phyloP scores from a whole-genome alignment of 73 alveolate species.

The Uronychia setigera region DNA sequence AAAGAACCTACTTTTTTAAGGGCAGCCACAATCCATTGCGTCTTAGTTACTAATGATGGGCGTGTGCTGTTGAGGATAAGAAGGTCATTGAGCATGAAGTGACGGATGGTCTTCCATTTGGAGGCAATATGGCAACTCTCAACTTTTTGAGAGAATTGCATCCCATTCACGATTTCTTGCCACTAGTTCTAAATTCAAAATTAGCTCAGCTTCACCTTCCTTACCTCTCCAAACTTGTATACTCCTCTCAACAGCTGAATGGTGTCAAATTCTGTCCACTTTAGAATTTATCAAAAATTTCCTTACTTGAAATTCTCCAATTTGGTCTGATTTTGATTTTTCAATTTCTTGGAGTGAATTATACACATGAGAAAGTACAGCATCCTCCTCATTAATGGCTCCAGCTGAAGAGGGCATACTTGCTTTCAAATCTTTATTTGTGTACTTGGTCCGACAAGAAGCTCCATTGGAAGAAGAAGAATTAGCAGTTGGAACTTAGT shows the following conservation, averaged over 20 bases:
- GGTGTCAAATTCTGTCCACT: not conserved
- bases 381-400: not conserved
- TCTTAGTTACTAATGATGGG: not conserved
- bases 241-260: not conserved
- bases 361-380: not conserved
- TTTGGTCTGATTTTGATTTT: not conserved
- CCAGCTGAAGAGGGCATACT: no score
- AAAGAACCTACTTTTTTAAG: not conserved
- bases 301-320: not conserved
- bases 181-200: not conserved
- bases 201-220: no score
- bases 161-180: not conserved
- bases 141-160: not conserved
- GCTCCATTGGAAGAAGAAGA: no score
- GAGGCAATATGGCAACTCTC: not conserved
- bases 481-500: not conserved
- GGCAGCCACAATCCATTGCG: conserved; percentile 1
- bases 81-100: not conserved
- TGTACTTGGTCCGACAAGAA: no score
- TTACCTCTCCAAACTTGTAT: not conserved
- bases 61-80: not conserved
- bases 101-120: not conserved
- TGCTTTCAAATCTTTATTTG: no score
- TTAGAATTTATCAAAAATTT: no score
- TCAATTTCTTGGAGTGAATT: not conserved